A percentile compares a stretch with the other conserved stretches of the same genome.
phyloP scores from a whole-genome alignment of 192 early-diverging fungal species.

The Coemansia javaensis region DNA sequence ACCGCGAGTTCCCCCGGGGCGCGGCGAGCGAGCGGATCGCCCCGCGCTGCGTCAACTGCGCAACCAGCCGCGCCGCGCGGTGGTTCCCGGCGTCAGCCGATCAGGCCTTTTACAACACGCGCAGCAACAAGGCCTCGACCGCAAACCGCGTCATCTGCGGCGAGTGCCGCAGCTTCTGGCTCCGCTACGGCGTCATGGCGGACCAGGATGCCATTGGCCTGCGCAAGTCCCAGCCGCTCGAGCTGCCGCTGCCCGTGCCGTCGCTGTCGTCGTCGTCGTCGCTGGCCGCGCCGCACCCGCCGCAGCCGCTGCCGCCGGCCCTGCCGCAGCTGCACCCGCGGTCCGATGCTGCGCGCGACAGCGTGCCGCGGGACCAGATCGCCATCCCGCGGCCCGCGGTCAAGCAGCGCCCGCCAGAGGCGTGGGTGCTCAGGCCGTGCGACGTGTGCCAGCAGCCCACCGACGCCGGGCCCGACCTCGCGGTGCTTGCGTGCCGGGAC shows the following conservation, averaged over 20 bases:
- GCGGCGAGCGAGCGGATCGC: background rate
- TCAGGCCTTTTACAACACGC: slow-evolving; percentile 22
- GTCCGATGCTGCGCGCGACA: background rate
- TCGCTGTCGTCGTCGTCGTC: no score
- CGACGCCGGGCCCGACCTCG: background rate
- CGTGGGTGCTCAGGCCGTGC: slow-evolving; percentile 33
- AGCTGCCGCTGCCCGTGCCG: background rate
- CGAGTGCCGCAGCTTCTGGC: slow-evolving; percentile 41
- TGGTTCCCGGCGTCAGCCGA: slow-evolving; percentile 38
- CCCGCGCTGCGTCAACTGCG: slow-evolving; percentile 40
- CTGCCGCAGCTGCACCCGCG: no score
- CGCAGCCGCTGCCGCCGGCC: background rate
- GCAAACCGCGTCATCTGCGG: slow-evolving; percentile 33
- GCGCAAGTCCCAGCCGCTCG: slow-evolving; percentile 11
- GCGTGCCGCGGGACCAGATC: slow-evolving; percentile 4
- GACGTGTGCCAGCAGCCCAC: slow-evolving; percentile 31
- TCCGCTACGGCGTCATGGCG: slow-evolving; percentile 38
- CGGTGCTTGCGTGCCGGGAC: slow-evolving; percentile 29
- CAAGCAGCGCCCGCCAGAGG: slow-evolving; percentile 10
- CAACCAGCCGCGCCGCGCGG: slow-evolving; percentile 11
- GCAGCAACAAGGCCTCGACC: slow-evolving; percentile 18
- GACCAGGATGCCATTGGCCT: slow-evolving; percentile 27
- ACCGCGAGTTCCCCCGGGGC: background rate
- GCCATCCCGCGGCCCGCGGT: slow-evolving; percentile 2
- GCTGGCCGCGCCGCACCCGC: no score